Evolutionary conservation across 139 green algal species (phyloP).

Genomic region (Ulvella scutata): DNA sequence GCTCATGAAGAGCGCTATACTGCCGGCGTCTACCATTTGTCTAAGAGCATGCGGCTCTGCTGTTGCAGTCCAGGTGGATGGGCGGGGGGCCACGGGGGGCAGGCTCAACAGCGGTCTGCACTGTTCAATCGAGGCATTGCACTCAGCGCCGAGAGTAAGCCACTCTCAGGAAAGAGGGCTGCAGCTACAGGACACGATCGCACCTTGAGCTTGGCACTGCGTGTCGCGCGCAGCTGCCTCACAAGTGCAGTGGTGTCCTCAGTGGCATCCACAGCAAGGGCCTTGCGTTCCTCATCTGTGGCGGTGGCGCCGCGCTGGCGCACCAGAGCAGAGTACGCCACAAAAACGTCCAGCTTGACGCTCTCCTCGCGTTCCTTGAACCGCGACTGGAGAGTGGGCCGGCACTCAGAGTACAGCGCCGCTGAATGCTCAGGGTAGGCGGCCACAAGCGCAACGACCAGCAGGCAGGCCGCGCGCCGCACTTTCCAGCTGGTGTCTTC

Average conservation of each 20-base stretch:
- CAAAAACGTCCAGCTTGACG: slow-evolving; percentile 69
- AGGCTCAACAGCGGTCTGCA: too few species aligned
- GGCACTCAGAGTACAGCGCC: slow-evolving; percentile 16
- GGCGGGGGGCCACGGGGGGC: too few species aligned
- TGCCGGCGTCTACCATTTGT: too few species aligned
- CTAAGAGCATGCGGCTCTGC: too few species aligned
- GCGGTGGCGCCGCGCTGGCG: slow-evolving; percentile 18
- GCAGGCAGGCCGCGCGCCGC: slow-evolving; percentile 51
- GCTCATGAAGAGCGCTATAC: too few species aligned
- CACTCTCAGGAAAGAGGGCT: neutral
- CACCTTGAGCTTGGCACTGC: neutral
- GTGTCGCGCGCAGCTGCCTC: neutral
- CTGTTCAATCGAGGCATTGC: too few species aligned
- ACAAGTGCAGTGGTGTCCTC: neutral
- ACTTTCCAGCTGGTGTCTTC: slow-evolving; percentile 96
- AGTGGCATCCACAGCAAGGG: neutral
- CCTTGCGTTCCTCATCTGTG: neutral
- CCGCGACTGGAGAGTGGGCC: slow-evolving; percentile 36
- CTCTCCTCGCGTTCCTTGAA: slow-evolving; percentile 89
- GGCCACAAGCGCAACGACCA: slow-evolving; percentile 37
- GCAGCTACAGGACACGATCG: neutral
- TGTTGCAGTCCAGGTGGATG: too few species aligned
- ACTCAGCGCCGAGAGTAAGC: neutral
- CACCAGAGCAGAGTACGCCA: slow-evolving; percentile 54
- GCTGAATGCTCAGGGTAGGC: slow-evolving; percentile 35